These are phyloP conservation scores for Alternaria sp. DNA, from an alignment of 2,329 filamentous ascomycete species.

Conservation along the genomic window DNA sequence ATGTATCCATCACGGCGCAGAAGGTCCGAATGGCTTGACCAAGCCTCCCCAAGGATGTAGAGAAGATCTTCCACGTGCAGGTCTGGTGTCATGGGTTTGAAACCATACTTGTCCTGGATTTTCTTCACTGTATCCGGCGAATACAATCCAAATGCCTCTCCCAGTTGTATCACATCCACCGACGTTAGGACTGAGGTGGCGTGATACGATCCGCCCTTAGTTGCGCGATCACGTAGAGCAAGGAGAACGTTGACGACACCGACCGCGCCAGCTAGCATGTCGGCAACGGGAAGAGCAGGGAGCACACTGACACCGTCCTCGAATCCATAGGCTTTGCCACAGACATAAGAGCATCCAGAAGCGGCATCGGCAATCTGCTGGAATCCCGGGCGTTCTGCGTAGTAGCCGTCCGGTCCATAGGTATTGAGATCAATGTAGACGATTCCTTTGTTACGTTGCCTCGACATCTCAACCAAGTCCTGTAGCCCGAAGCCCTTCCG, in stretches of 20 bases:
- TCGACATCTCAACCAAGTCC: slow-evolving; percentile 50
- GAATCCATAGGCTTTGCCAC: slow-evolving; percentile 40
- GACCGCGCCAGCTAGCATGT: slow-evolving; percentile 38
- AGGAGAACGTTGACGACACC: slow-evolving; percentile 33
- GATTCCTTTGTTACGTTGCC: slow-evolving; percentile 51
- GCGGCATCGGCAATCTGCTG: slow-evolving; percentile 56
- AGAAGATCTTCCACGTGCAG: neutral
- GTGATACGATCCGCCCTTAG: slow-evolving; percentile 19
- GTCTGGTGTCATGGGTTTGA: neutral
- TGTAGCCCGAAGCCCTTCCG: slow-evolving; percentile 52
- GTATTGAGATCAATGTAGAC: slow-evolving; percentile 60
- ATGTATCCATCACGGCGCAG: neutral
- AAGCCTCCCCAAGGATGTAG: neutral
- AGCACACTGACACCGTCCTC: slow-evolving; percentile 28
- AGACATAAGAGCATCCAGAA: slow-evolving; percentile 22
- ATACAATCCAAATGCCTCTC: neutral
- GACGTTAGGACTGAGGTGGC: neutral
- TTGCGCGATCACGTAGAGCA: slow-evolving; percentile 30
- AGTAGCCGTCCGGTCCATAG: slow-evolving; percentile 58
- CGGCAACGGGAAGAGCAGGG: slow-evolving; percentile 35
- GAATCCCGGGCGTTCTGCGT: slow-evolving; percentile 56
- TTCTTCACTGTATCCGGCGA: neutral
- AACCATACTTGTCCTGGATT: neutral
- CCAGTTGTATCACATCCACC: neutral
- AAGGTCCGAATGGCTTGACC: neutral